Evolutionary conservation across 495 filamentous ascomycete genomes (phyloP).

Genomic region (Penicillium alfredii): DNA sequence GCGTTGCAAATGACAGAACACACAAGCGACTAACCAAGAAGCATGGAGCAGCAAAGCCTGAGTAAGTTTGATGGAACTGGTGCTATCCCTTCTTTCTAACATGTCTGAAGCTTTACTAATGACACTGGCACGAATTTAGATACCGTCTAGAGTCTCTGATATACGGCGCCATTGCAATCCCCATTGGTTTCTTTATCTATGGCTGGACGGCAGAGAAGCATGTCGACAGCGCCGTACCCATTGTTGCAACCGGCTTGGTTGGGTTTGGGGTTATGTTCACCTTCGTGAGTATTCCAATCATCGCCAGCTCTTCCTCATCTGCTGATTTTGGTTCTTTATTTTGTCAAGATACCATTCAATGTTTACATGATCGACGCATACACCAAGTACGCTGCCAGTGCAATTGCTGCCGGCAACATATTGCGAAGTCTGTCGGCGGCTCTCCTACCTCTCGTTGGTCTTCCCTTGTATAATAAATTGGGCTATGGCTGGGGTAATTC

Average conservation of each 20-base stretch:
- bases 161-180: slow-evolving; percentile 47
- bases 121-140: no score
- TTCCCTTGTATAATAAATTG: slow-evolving; percentile 29
- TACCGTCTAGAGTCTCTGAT: slow-evolving; percentile 50
- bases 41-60: not conserved
- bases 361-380: slow-evolving; percentile 62
- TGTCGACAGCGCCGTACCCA: slow-evolving; percentile 20
- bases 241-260: slow-evolving; percentile 42
- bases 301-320: no score
- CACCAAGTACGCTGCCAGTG: slow-evolving; percentile 56
- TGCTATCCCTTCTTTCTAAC: no score
- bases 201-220: slow-evolving; percentile 52
- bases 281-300: not conserved
- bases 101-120: no score
- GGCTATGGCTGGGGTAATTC: slow-evolving; percentile 37
- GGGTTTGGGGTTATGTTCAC: slow-evolving; percentile 28
- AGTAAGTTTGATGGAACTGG: no score
- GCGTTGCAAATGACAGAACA: not conserved
- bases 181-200: slow-evolving; percentile 56
- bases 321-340: no score
- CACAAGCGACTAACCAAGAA: slow-evolving; percentile 33
- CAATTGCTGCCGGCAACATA: slow-evolving; percentile 53
- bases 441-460: slow-evolving; percentile 33
- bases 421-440: slow-evolving; percentile 48
- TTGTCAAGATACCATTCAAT: slow-evolving; percentile 40